Percentiles rank a stretch among this genome's conserved stretches.
Evolutionary conservation across 192 early-diverging fungal genomes (phyloP).

Genomic region (Pilaira anomala): DNA sequence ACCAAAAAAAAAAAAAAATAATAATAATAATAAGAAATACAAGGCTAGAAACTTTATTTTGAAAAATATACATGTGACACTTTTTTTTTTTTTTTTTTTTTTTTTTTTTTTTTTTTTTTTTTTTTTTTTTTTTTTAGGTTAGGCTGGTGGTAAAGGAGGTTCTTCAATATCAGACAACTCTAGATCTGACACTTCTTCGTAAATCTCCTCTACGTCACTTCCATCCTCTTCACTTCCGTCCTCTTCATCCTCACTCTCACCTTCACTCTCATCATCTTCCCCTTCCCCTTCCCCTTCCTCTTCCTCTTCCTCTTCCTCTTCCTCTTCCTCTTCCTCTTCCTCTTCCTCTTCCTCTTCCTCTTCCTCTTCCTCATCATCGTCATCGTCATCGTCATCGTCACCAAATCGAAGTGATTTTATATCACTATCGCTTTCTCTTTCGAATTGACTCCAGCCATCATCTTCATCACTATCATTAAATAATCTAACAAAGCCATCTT

Average conservation of each 20-base stretch:
- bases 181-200: conserved; percentile 4
- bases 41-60: too few species aligned
- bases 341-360: conserved; percentile 2
- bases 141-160: neutral
- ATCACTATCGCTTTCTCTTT: conserved; percentile 25
- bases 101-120: neutral
- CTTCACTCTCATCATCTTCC: conserved; percentile 9
- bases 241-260: conserved; percentile 16
- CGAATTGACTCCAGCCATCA: conserved; percentile 20
- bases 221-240: conserved; percentile 8
- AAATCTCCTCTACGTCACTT: conserved; percentile 11
- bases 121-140: neutral
- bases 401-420: conserved; percentile 27
- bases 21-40: too few species aligned
- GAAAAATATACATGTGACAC: too few species aligned
- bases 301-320: neutral
- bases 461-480: conserved; percentile 33
- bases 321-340: neutral
- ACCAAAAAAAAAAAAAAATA: neutral
- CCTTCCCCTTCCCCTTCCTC: neutral
- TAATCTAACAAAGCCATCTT: conserved; percentile 33
- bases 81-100: neutral
- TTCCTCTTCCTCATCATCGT: conserved; percentile 22
- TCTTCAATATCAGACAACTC: conserved; percentile 3
- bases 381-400: conserved; percentile 40